Evolutionary conservation across 495 filamentous ascomycete species (phyloP).

Genomic region (Annulohypoxylon moriforme): DNA sequence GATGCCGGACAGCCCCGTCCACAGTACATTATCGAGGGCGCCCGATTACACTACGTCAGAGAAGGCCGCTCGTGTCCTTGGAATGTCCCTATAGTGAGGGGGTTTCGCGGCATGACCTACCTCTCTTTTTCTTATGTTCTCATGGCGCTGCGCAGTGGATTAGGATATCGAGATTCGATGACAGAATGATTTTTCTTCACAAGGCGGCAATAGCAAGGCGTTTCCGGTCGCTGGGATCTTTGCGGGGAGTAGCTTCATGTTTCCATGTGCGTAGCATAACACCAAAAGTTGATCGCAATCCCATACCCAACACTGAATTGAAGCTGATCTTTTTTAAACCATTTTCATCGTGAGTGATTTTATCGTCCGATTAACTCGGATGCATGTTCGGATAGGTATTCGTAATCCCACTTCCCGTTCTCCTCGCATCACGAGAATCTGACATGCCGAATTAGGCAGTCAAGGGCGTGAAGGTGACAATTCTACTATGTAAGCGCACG

Average conservation of each 20-base stretch:
- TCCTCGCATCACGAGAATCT: not conserved
- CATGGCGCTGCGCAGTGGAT: slow-evolving; percentile 1
- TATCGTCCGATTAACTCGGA: not conserved
- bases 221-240: slow-evolving; percentile 21
- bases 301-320: slow-evolving; percentile 31
- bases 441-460: not conserved
- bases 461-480: not conserved
- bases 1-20: slow-evolving; percentile 44
- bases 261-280: slow-evolving; percentile 23
- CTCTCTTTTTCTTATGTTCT: not conserved
- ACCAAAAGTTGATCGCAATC: slow-evolving; percentile 15
- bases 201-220: slow-evolving; percentile 25
- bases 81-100: slow-evolving; percentile 46
- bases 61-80: slow-evolving; percentile 49
- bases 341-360: not conserved
- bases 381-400: not conserved
- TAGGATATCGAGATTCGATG: slow-evolving; percentile 10
- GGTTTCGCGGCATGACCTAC: not conserved
- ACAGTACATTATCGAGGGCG: slow-evolving; percentile 25
- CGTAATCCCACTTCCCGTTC: not conserved
- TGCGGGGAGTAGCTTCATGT: slow-evolving; percentile 1
- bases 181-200: slow-evolving; percentile 28
- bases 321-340: not conserved
- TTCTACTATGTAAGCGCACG: not conserved
- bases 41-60: slow-evolving; percentile 46